Evolutionary conservation across 2,329 filamentous ascomycete genomes (phyloP), one percentile per base, ranked within the genome.

Genomic region (Fusarium sp.): DNA sequence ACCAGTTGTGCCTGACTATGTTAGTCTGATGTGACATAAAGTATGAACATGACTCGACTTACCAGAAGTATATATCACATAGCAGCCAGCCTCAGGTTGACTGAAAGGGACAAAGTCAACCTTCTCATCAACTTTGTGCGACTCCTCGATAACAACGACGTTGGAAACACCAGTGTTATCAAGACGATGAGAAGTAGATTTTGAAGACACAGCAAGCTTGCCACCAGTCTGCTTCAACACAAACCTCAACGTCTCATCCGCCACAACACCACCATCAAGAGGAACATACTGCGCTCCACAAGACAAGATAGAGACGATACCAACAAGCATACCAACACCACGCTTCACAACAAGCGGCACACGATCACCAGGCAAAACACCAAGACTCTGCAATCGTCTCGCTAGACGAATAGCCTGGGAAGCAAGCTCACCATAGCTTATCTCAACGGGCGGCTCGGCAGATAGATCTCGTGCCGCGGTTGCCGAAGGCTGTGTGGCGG

Each of bases 271-370:
- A 18, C 87, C 87, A 65, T 90, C 88, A 1, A 90, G 81, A 4
- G 88, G 88, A 8, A 89, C 83, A 71, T 90, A 89, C 64, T 89
- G 87, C 22, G 84, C 87, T 15, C 87, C 86, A 45, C 84, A 84
- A 44, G 85, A 86, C 22, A 90, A 75, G 15, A 88, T 79, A 2
- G 86, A 86, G 40, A 88, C 77, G 46, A 89, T 88, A 24, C 84
- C 86, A 45, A 88, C 81, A 5, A 88, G 78, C 85, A 89, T 88
- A 68, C 87, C 85, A 58, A 87, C 78, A 38, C 86, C 84, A 20
- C 87, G 81, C 61, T 85, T 85, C 50, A 86, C 83, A 27, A 89
- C 83, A n/a, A 89, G 80, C 27, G 85, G 85, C 10, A 88, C 82
- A 50, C 85, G 80, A 71, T 87, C 82, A 8, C 81, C 79, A n/a